These are phyloP conservation scores for Secale cereale DNA, from an alignment of 176 grass and related monocot genomes.

Conservation along the genomic window DNA sequence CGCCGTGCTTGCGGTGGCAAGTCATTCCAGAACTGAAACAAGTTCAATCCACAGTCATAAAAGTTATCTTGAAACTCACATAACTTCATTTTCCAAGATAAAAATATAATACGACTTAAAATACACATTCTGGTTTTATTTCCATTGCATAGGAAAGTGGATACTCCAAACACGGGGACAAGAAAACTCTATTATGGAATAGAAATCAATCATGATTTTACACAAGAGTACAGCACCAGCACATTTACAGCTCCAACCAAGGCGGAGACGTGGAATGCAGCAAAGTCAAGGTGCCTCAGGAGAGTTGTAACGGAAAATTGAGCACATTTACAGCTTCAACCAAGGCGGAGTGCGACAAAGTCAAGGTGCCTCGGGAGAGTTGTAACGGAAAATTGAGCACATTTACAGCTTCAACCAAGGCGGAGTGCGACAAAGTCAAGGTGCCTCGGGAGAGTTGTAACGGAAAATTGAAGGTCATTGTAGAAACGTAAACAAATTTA, in stretches of 20 bases:
- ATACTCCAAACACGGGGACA: background rate
- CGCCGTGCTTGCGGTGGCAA: slow-evolving; percentile 61
- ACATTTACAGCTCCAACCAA: background rate
- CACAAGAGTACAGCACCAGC: background rate
- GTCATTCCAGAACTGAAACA: slow-evolving; percentile 86
- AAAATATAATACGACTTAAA: background rate
- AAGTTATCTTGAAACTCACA: slow-evolving; percentile 10
- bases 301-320: background rate
- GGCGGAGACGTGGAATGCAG: background rate
- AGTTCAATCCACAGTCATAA: slow-evolving; percentile 28
- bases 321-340: background rate
- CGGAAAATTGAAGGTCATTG: background rate
- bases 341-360: background rate
- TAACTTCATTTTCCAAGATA: slow-evolving; percentile 13
- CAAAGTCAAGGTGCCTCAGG: background rate
- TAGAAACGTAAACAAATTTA: background rate
- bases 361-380: background rate
- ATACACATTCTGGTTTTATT: slow-evolving; percentile 6
- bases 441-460: background rate
- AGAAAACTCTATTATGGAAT: background rate
- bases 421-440: background rate
- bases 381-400: background rate
- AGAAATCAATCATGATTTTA: background rate
- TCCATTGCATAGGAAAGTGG: background rate
- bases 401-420: background rate